Conservation (phyloP, 2,329 filamentous ascomycete genomes). For the Cephalotrichum gorgonifer region DNA sequence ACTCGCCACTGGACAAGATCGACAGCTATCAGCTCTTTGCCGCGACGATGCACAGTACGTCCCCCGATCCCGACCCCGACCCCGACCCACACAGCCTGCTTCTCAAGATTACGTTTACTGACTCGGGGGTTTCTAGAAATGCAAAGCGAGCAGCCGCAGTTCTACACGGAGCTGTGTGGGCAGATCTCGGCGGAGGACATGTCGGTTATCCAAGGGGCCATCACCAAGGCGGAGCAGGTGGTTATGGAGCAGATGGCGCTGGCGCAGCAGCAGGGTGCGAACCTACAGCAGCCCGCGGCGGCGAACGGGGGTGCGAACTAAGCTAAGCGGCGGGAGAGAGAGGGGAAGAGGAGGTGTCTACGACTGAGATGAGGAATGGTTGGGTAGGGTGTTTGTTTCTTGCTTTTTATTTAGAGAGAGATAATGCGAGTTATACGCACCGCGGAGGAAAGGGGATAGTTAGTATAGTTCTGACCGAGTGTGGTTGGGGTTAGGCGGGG, state of each 20-base stretch:
- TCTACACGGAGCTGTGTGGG: slow-evolving; percentile 72
- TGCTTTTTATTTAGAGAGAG: too few relatives aligned
- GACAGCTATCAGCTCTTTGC: slow-evolving; percentile 92
- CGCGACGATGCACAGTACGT: slow-evolving; percentile 67
- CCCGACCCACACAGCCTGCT: too few relatives aligned
- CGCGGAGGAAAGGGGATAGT: too few relatives aligned
- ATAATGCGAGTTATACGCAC: too few relatives aligned
- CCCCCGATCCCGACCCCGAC: not conserved
- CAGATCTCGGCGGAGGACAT: slow-evolving; percentile 75
- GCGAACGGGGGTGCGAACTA: slow-evolving; percentile 2
- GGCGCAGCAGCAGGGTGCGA: slow-evolving; percentile 11
- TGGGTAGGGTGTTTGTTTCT: too few relatives aligned
- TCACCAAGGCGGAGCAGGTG: slow-evolving; percentile 48
- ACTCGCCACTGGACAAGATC: slow-evolving; percentile 89
- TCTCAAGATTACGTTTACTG: not conserved
- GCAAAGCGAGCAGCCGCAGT: slow-evolving; percentile 81
- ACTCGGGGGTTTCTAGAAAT: slow-evolving; percentile 45
- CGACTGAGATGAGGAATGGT: too few relatives aligned
- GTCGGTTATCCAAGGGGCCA: slow-evolving; percentile 65
- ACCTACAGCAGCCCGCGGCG: slow-evolving; percentile 8
- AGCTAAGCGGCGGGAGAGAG: too few relatives aligned
- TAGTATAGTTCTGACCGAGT: too few relatives aligned
- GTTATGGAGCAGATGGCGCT: slow-evolving; percentile 21
- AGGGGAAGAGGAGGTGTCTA: too few relatives aligned
- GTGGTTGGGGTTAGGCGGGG: too few relatives aligned